Conservation (phyloP, 169 alveolate genomes). For the Perkinsus chesapeaki region DNA sequence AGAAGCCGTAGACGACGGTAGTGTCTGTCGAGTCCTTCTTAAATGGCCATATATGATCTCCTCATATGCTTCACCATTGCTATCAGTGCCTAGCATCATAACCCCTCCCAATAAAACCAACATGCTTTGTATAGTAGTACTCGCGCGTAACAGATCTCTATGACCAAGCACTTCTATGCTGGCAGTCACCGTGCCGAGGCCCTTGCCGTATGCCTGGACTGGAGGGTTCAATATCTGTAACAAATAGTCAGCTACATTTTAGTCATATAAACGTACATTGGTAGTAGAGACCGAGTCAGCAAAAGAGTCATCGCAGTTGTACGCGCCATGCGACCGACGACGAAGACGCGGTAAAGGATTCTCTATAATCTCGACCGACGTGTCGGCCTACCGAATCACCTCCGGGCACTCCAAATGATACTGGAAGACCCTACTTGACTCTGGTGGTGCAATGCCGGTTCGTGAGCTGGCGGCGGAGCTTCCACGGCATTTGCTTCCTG, state of each 20-base stretch:
- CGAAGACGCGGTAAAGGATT: background rate
- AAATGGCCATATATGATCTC: background rate
- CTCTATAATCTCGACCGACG: background rate
- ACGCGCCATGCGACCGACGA: background rate
- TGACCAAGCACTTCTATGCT: background rate
- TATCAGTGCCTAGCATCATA: background rate
- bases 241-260: background rate
- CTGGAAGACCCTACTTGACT: no score
- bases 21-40: background rate
- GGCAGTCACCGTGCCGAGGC: background rate
- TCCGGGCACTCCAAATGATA: no score
- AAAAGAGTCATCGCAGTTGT: background rate
- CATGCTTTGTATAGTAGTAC: background rate
- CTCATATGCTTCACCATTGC: background rate
- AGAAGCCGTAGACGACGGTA: background rate
- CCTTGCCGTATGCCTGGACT: background rate
- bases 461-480: background rate
- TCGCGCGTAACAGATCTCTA: background rate
- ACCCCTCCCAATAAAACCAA: background rate
- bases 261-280: background rate
- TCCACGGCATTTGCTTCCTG: background rate
- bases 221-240: background rate
- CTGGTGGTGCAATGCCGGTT: no score
- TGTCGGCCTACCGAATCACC: background rate
- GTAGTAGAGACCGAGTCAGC: background rate